phyloP scores from a whole-genome alignment of 225 moss, liverwort and hornwort genomes.

The Polytrichum formosum region DNA sequence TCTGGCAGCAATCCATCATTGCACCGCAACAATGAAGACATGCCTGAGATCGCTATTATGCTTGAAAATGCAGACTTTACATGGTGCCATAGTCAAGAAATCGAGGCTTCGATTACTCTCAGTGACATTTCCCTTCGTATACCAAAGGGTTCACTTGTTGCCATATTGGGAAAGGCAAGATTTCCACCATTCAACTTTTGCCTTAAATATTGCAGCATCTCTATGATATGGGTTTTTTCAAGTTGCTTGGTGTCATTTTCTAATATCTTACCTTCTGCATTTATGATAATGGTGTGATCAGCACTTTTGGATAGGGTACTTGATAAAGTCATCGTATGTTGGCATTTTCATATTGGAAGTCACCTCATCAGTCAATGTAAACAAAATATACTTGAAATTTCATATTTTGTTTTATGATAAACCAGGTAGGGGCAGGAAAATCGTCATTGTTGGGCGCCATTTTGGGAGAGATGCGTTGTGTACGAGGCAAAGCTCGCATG shows the following conservation, averaged over 20 bases:
- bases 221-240: too few relatives aligned
- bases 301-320: too few relatives aligned
- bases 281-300: too few relatives aligned
- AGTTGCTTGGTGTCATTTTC: too few relatives aligned
- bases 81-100: constrained; percentile 59
- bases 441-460: constrained; percentile 77
- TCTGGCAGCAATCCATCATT: too few relatives aligned
- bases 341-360: too few relatives aligned
- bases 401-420: not conserved
- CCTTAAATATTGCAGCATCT: too few relatives aligned
- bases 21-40: constrained; percentile 5
- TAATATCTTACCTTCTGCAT: too few relatives aligned
- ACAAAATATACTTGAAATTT: too few relatives aligned
- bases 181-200: not conserved
- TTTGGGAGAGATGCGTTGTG: constrained; percentile 89
- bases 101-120: constrained; percentile 42
- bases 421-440: constrained; percentile 86
- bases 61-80: constrained; percentile 73
- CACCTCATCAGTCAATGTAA: too few relatives aligned
- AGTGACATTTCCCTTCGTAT: constrained; percentile 62
- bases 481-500: constrained; percentile 55
- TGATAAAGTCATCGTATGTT: too few relatives aligned
- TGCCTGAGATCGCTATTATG: constrained; percentile 33
- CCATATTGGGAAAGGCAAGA: constrained; percentile 77
- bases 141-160: constrained; percentile 73